phyloP scores from a whole-genome alignment of 805 yeast species.

The Wickerhamiella dianesei region DNA sequence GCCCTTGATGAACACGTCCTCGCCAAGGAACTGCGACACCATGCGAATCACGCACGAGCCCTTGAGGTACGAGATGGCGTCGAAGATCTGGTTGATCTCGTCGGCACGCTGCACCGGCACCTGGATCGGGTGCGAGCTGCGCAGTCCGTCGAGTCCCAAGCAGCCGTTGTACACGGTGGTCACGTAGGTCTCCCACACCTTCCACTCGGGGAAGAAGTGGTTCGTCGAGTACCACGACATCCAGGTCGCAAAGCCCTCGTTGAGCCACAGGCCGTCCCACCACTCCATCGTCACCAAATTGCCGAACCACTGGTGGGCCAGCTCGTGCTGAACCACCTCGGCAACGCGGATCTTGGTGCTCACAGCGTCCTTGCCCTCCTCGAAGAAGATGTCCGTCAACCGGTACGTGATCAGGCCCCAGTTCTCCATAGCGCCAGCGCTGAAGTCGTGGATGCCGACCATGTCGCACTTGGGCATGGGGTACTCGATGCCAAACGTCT shows the following conservation, averaged over 20 bases:
- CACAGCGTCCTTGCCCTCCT: constrained; percentile 51
- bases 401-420: constrained; percentile 72
- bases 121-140: constrained; percentile 64
- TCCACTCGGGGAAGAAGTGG: constrained; percentile 67
- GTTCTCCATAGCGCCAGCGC: constrained; percentile 86
- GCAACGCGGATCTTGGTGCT: constrained; percentile 57
- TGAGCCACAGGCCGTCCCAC: constrained; percentile 89
- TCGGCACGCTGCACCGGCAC: constrained; percentile 68
- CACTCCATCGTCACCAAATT: constrained; percentile 81
- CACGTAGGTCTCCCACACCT: constrained; percentile 64
- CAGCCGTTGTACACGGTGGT: constrained; percentile 66
- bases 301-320: constrained; percentile 90
- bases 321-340: constrained; percentile 72
- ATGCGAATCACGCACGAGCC: constrained; percentile 69
- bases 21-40: constrained; percentile 61
- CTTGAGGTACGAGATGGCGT: constrained; percentile 65
- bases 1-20: constrained; percentile 55
- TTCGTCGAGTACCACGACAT: constrained; percentile 62
- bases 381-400: constrained; percentile 47
- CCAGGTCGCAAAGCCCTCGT: constrained; percentile 86
- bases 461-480: constrained; percentile 74
- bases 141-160: constrained; percentile 57
- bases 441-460: constrained; percentile 64
- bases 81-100: constrained; percentile 73
- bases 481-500: constrained; percentile 53